phyloP scores from a whole-genome alignment of 495 filamentous ascomycete species.

The Saxophila tyrrhenica region DNA sequence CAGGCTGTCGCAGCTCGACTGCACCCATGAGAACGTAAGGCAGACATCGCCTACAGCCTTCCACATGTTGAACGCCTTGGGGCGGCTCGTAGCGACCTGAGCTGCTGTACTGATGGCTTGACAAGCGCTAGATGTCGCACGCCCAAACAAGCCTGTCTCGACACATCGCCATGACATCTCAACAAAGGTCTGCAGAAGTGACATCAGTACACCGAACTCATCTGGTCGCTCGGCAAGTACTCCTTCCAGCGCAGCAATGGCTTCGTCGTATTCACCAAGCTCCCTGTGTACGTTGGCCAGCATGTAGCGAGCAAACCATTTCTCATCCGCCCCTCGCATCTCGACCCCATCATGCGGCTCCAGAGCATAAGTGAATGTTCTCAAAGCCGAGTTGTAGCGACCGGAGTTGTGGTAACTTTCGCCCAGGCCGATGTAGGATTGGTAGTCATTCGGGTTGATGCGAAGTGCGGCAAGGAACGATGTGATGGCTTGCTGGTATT shows the following conservation, averaged over 20 bases:
- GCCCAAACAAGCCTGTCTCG: conserved; percentile 72
- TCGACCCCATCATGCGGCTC: conserved; percentile 47
- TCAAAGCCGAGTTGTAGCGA: conserved; percentile 81
- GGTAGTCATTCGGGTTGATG: conserved; percentile 71
- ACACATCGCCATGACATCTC: conserved; percentile 68
- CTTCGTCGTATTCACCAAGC: conserved; percentile 75
- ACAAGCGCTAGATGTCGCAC: conserved; percentile 54
- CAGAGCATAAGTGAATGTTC: conserved; percentile 75
- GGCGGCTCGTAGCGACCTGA: conserved; percentile 38
- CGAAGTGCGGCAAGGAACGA: conserved; percentile 87
- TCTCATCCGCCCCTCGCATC: conserved; percentile 40
- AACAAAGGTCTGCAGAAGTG: conserved; percentile 73
- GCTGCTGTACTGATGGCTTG: conserved; percentile 46
- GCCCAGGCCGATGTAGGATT: conserved; percentile 91
- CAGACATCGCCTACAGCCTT: conserved; percentile 87
- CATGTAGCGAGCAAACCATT: conserved; percentile 95
- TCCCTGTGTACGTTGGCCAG: conserved; percentile 91
- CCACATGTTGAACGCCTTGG: conserved; percentile 85
- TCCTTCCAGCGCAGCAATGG: conserved; percentile 59
- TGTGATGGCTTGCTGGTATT: conserved; percentile 73
- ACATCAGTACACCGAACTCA: conserved; percentile 79
- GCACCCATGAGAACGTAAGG: conserved; percentile 67
- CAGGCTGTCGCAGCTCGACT: conserved; percentile 47
- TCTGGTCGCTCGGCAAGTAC: conserved; percentile 53
- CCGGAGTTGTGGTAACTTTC: conserved; percentile 94